Evolutionary conservation across 768 basidiomycete species (phyloP), one percentile per base, ranked within the genome.

Genomic region (Hysterangium stoloniferum): DNA sequence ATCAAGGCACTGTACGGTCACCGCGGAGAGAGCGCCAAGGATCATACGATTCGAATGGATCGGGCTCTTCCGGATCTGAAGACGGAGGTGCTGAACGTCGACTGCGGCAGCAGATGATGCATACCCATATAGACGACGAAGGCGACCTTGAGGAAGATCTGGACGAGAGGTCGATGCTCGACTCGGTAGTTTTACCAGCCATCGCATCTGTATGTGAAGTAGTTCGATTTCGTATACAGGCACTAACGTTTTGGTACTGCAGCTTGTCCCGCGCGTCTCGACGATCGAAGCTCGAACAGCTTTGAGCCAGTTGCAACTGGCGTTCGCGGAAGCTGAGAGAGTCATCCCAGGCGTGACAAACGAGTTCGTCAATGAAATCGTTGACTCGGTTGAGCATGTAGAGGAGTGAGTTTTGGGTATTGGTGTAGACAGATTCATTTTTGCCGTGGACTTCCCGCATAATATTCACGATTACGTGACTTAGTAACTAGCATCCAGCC

Each of bases 101-200:
- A 13, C 5, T 41, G 22, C 79, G 9, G 82, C 83, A 53, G 81
- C 83, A 38, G 80, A 75, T 60, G 82, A 84, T 32, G 68, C 71
- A 41, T 76, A 84, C 33, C 40, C 81, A 81, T 52, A 78, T 76
- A 40, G 77, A 79, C 48, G 72, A 75, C 42, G 78, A 80, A 54
- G 67, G 71, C 13, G 72, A 73, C 38, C 48, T 71, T 20, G 80
- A 80, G 22, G 79, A 80, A 33, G 66, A 69, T 40, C 53, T 86
- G 36, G 80, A 85, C 4, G 86, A 89, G 61, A 86, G 86, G 24
- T 83, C 87, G n/a, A 95, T 98, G 83, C 72, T 98, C 32, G 93
- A 96, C 60, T 91, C 91, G 2, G 95, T 99, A 27, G 84, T 97
- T 45, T 69, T 97, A 25, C 96, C 96, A 20, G 93, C 93, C n/a